Evolutionary conservation across 768 basidiomycete genomes (phyloP).

Genomic region (Postia placenta): DNA sequence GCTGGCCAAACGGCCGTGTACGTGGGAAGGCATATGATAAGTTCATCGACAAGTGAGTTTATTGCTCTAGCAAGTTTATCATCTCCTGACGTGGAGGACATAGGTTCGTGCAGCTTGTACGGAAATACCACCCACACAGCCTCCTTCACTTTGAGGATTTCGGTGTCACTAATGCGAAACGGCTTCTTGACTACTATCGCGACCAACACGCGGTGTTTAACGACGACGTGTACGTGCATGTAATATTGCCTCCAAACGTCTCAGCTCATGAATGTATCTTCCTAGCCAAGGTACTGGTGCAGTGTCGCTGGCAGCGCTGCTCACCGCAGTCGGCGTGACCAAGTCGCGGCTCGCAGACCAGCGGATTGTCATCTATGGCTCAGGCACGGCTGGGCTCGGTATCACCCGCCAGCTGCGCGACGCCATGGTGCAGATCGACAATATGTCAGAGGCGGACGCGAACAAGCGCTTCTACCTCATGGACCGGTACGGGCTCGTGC

Average conservation of each 20-base stretch:
- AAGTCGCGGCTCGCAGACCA: slow-evolving; percentile 63
- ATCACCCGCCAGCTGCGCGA: slow-evolving; percentile 73
- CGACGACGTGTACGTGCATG: slow-evolving; percentile 65
- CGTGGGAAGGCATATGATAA: slow-evolving; percentile 69
- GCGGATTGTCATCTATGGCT: slow-evolving; percentile 72
- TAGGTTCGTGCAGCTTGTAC: slow-evolving; percentile 72
- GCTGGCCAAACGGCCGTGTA: slow-evolving; percentile 66
- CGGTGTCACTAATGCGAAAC: slow-evolving; percentile 70
- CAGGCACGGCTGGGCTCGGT: slow-evolving; percentile 79
- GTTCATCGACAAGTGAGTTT: slow-evolving; percentile 65
- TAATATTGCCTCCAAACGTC: not conserved
- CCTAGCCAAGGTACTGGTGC: slow-evolving; percentile 70
- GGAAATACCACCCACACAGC: slow-evolving; percentile 60
- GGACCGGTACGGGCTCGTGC: slow-evolving; percentile 62
- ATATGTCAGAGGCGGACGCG: slow-evolving; percentile 48
- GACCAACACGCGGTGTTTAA: slow-evolving; percentile 71
- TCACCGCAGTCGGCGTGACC: slow-evolving; percentile 65
- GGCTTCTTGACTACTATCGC: slow-evolving; percentile 56
- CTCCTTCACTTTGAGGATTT: slow-evolving; percentile 86
- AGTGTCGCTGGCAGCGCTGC: slow-evolving; percentile 63
- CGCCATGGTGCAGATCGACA: slow-evolving; percentile 56
- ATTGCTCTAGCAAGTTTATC: not conserved
- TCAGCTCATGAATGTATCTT: not conserved
- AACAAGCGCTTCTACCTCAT: slow-evolving; percentile 65
- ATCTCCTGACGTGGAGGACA: not conserved